Conservation (phyloP, 176 grass and related monocot genomes). For the Guadua angustifolia region DNA sequence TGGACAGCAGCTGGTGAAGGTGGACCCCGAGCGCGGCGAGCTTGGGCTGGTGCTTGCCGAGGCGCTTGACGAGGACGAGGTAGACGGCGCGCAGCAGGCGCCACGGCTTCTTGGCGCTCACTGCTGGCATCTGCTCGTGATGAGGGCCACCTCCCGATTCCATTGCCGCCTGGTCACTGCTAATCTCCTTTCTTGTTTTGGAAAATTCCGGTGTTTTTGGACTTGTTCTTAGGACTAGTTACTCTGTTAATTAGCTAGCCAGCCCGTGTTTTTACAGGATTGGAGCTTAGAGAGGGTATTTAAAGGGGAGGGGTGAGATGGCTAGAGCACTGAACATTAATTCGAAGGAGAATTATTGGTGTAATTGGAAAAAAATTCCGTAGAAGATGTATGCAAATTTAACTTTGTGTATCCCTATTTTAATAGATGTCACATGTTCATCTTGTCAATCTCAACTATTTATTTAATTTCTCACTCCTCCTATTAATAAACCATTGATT, state of each 20-base stretch:
- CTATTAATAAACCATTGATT: too few relatives aligned
- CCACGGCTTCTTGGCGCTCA: conserved; percentile 57
- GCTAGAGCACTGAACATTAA: conserved; percentile 26
- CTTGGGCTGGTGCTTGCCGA: conserved; percentile 73
- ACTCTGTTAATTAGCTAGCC: too few relatives aligned
- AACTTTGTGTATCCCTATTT: too few relatives aligned
- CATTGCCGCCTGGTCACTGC: conserved; percentile 37
- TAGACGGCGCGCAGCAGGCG: conserved; percentile 56
- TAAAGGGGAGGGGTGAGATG: conserved; percentile 45
- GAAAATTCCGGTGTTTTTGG: background rate
- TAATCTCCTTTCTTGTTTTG: background rate
- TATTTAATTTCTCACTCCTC: too few relatives aligned
- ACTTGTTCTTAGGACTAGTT: background rate
- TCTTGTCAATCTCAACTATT: too few relatives aligned
- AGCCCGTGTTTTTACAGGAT: background rate
- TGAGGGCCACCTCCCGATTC: conserved; percentile 25
- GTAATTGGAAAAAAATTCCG: too few relatives aligned
- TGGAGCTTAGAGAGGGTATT: conserved; percentile 39
- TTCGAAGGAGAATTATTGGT: conserved; percentile 27
- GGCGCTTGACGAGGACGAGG: conserved; percentile 60
- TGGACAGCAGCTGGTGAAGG: conserved; percentile 66
- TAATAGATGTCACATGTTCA: too few relatives aligned
- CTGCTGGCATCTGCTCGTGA: background rate
- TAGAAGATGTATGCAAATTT: too few relatives aligned
- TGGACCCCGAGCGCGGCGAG: conserved; percentile 66